Conservation (phyloP, 2,329 filamentous ascomycete genomes). For the Claviceps purpurea region DNA sequence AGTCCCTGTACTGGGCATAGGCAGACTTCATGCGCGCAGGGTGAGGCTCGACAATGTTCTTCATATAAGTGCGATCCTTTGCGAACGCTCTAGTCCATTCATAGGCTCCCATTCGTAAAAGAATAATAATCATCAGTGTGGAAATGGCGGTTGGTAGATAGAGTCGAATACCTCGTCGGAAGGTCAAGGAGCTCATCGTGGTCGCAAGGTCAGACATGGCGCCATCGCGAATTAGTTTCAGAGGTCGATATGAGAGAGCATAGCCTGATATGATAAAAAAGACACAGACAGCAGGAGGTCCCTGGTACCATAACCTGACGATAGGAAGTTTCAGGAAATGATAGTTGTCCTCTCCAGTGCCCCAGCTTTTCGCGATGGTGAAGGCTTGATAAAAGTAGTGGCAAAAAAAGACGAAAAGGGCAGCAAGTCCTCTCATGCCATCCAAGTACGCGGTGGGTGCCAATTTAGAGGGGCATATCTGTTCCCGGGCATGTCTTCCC, state of each 20-base stretch:
- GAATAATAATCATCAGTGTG: conserved; percentile 31
- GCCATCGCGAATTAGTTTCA: conserved; percentile 31
- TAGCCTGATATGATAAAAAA: conserved; percentile 53
- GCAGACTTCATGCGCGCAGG: conserved; percentile 24
- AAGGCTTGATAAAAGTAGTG: conserved; percentile 42
- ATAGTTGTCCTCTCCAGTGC: conserved; percentile 29
- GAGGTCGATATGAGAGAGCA: conserved; percentile 39
- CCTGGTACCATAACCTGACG: conserved; percentile 39
- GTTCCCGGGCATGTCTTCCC: conserved; percentile 26
- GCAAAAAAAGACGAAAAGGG: conserved; percentile 42
- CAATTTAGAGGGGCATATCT: conserved; percentile 27
- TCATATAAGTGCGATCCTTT: conserved; percentile 27
- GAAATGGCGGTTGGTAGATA: conserved; percentile 38
- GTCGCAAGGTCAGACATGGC: conserved; percentile 25
- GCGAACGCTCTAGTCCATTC: conserved; percentile 35
- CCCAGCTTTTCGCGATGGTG: conserved; percentile 37
- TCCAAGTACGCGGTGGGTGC: conserved; percentile 44
- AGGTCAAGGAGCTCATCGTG: conserved; percentile 35
- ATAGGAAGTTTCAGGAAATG: conserved; percentile 38
- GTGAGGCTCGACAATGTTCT: conserved; percentile 36
- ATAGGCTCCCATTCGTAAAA: conserved; percentile 33
- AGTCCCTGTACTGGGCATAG: conserved; percentile 30
- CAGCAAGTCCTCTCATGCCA: conserved; percentile 42
- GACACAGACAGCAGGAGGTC: conserved; percentile 42
- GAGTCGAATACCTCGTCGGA: conserved; percentile 37